These are phyloP conservation scores for Stygiomarasmius scandens DNA, from an alignment of 1,284 basidiomycete species.

Conservation along the genomic window DNA sequence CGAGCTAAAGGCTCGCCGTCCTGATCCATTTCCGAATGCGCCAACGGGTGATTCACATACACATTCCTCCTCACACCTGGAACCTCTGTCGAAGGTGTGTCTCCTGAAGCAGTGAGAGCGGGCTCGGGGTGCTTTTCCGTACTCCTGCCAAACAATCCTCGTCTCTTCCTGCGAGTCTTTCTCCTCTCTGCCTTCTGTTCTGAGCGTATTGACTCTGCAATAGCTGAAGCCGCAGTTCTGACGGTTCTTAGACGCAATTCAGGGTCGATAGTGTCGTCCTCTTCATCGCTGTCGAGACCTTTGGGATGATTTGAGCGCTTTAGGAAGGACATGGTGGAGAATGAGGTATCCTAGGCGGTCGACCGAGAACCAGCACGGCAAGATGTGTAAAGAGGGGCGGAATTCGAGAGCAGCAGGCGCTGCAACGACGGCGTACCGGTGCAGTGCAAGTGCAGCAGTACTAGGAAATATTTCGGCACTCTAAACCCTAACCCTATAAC, in stretches of 20 bases:
- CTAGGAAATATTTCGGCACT: too few species aligned
- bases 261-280: conserved; percentile 75
- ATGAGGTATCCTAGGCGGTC: conserved; percentile 1
- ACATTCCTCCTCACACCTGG: conserved; percentile 70
- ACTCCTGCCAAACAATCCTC: conserved; percentile 58
- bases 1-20: conserved; percentile 77
- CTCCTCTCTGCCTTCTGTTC: conserved; percentile 74
- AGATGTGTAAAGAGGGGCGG: conserved; percentile 6
- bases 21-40: conserved; percentile 65
- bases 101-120: conserved; percentile 12
- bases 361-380: conserved; percentile 19
- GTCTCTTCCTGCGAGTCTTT: conserved; percentile 56
- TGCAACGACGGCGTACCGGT: background rate
- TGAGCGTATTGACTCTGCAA: conserved; percentile 81
- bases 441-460: too few species aligned
- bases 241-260: conserved; percentile 86
- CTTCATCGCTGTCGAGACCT: conserved; percentile 56
- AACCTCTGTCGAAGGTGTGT: conserved; percentile 38
- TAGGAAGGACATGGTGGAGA: conserved; percentile 26
- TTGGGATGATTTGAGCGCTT: conserved; percentile 24
- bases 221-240: conserved; percentile 84
- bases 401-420: conserved; percentile 5
- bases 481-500: too few species aligned
- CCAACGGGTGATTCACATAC: conserved; percentile 76
- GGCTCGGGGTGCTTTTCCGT: conserved; percentile 51